These are phyloP conservation scores for Sarocladium kiliense DNA, from an alignment of 2,329 filamentous ascomycete species.

Conservation along the genomic window DNA sequence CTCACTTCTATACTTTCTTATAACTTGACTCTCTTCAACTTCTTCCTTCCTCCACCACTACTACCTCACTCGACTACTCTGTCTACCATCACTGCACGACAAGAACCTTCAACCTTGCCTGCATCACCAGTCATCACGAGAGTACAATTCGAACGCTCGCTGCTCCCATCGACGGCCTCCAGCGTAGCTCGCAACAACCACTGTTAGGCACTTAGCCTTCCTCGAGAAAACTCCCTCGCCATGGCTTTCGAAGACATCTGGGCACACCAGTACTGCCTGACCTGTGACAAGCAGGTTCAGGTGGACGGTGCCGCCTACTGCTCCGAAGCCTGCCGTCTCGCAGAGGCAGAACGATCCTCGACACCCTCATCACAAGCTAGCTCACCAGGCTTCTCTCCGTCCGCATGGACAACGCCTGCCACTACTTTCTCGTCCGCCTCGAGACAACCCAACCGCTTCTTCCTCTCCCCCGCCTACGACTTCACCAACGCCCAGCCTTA, in stretches of 20 bases:
- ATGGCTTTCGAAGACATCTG: conserved; percentile 58
- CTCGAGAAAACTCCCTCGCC: conserved; percentile 19
- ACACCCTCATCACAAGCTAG: conserved; percentile 52
- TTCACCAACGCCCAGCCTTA: conserved; percentile 61
- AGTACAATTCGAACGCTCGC: neutral
- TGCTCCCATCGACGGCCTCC: neutral
- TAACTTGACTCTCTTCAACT: neutral
- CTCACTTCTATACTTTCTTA: neutral
- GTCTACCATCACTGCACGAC: neutral
- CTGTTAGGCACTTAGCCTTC: conserved; percentile 1
- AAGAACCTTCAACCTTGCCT: neutral
- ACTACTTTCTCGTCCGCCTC: conserved; percentile 10
- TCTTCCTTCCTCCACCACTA: neutral
- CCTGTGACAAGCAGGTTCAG: conserved; percentile 75
- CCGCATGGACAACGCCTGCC: conserved; percentile 32
- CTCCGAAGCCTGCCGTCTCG: conserved; percentile 84
- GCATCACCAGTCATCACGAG: neutral
- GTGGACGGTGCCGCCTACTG: conserved; percentile 80
- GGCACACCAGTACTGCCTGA: conserved; percentile 89
- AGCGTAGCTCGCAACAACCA: neutral
- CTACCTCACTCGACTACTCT: no score
- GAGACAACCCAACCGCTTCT: conserved; percentile 41
- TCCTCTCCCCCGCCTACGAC: conserved; percentile 70
- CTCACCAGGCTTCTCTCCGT: conserved; percentile 48
- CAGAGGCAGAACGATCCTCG: conserved; percentile 74